Evolutionary conservation across 768 basidiomycete genomes (phyloP).

Genomic region (Pleurotus djamor): DNA sequence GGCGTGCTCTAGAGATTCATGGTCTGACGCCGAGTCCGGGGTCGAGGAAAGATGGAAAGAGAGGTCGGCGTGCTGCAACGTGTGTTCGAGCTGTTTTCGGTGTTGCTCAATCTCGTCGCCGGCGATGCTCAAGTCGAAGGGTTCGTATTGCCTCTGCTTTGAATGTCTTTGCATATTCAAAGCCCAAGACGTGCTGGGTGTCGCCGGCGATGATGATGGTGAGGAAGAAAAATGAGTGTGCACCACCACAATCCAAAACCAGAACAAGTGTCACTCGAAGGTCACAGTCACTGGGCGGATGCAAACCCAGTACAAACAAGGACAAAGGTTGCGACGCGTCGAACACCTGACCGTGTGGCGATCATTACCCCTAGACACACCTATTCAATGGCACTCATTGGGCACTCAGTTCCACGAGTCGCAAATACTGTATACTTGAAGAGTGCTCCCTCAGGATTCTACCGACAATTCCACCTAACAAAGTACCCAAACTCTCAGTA

Average conservation of each 20-base stretch:
- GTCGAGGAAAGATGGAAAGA: slow-evolving; percentile 67
- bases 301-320: too few relatives aligned
- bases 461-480: too few relatives aligned
- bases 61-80: slow-evolving; percentile 70
- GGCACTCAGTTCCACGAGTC: too few relatives aligned
- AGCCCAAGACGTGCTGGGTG: background rate
- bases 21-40: slow-evolving; percentile 32
- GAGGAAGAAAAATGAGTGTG: background rate
- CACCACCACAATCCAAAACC: background rate
- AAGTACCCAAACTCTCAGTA: too few relatives aligned
- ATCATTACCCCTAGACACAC: too few relatives aligned
- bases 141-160: background rate
- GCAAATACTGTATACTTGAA: too few relatives aligned
- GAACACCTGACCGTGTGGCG: too few relatives aligned
- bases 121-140: slow-evolving; percentile 50
- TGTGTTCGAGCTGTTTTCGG: slow-evolving; percentile 77
- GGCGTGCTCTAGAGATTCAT: slow-evolving; percentile 66
- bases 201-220: background rate
- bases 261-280: too few relatives aligned
- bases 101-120: slow-evolving; percentile 76
- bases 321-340: too few relatives aligned
- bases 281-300: too few relatives aligned
- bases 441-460: too few relatives aligned
- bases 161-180: background rate
- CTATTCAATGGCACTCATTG: too few relatives aligned